Base-by-base conservation (phyloP, 148 eudicot species). In the Chenopodium berlandieri region DNA sequence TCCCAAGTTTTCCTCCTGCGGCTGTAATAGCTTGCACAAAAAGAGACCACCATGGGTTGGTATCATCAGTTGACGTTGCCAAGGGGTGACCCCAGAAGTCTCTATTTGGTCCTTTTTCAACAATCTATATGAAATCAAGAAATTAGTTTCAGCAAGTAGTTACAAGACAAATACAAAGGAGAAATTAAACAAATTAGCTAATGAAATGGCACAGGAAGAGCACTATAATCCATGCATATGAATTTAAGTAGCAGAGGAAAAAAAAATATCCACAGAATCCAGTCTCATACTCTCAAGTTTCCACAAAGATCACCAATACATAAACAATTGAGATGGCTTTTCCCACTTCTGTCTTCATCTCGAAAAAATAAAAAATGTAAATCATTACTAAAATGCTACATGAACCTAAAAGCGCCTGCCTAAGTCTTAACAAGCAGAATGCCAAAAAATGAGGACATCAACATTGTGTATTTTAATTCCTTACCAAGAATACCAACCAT, bases 41-140 rank as follows among this genome's bases (percentile, higher is more conserved):
- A 70, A 91, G 81, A 44, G 93, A 82, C 99, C 99, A 96, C 97
- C 97, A 96, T 23, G 97, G 98, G 78, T 92, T 96, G 75, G 92
- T 89, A 81, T 90, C 91, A 74, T 94, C 79, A 31, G 95, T 86
- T 46, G 86, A 48, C 9, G 98, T 96, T 90, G 94, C 86, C 71
- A 94, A 78, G 30, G 99, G 99, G 62, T 85, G 91, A 23, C 98
- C 98, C 87, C 68, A 83, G 82, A 78, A 80, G 79, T 91, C 99
- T 87, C 89, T 88, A 10, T 86, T 76, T 2, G 87, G 87, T 63
- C 94, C 99, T 79, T 89, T 88, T 85, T 88, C 90, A 10, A 82
- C 86, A 64, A 94, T 83, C 96, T 92, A 88, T 85, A 46, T 52
- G 84, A 78, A 27, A 50, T 56, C 16, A 81, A 37, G 25, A 75